Evolutionary conservation across 2,329 filamentous ascomycete genomes (phyloP), one percentile per base, ranked within the genome.

Genomic region (Zymoseptoria ardabiliae): DNA sequence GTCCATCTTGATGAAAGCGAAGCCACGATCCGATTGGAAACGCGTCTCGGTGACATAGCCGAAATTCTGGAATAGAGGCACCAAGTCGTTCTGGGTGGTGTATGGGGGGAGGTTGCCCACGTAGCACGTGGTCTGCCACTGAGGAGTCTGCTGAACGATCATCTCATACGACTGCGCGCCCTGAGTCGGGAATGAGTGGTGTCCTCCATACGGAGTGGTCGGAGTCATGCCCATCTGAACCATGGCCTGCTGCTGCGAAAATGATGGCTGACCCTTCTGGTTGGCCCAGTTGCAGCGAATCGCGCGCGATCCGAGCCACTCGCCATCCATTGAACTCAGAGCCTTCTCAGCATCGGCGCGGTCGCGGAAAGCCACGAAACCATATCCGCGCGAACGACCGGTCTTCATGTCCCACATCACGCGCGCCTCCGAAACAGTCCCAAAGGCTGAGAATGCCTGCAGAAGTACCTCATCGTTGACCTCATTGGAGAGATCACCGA

Each of bases 381-480:
- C 94, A 72, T 99, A 99, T 61, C 94, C 94, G 73, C 94, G 90
- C 66, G 94, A 97, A 65, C 94, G 88, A 67, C 94, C 94, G 41
- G 94, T 99, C 83, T 99, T 99, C 94, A 99, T 99, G 75, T 99
- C 94, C 94, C 94, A 99, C 94, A 99, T 99, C 65, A 99, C 94
- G 70, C 94, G 91, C 61, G 94, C 94, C 77, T 99, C 94, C 2
- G 94, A 99, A 54, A 99, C 92, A 11, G 87, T 90, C 49, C 94
- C 94, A 74, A 97, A 99, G 51, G 91, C 91, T 53, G 91, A 95
- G 77, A 99, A 99, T 11, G 94, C 94, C 76, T 97, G 92, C 17
- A 89, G 81, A 21, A 99, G 82, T 56, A 97, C 85, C 72, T 99
- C 94, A 69, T 99, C 94, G 70, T 99, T 99, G 74, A 99, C 94